Evolutionary conservation across 1,284 basidiomycete genomes (phyloP), one percentile per base, ranked within the genome.

Genomic region (Flammula alnicola): DNA sequence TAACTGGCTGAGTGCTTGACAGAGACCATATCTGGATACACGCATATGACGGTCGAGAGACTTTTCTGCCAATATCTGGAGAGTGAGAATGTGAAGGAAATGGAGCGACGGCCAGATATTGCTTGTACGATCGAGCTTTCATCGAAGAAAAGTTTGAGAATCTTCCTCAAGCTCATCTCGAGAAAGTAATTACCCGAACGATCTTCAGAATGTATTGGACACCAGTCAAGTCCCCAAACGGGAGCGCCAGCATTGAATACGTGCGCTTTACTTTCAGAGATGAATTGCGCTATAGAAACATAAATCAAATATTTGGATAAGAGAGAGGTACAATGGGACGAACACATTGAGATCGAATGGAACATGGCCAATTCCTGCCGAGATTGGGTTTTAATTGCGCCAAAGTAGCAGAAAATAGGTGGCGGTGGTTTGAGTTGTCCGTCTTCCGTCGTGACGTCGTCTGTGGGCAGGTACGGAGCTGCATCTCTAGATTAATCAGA

Each of bases 201-300:
- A 44, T 88, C 83, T 20, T 76, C 71, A 19, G 79, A 73, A 51
- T 88, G 79, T 14, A 86, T 83, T 1, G 94, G 93, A 64, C 92
- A 93, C 93, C 94, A 97, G 60, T 95, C 92, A 14, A 95, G 64
- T 0, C 84, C 90, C 86, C 89, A 93, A 11, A 92, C 88, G 0
- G 91, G 88, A 2, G 86, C 87, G 1, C 95, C 95, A 0, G 88
- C 86, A 54, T 87, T 89, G 68, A 96, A 86, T 0, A 93, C 72
- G 54, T 87, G 79, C 0, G 84, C 75, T 23, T 76, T 70, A 52
- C 78, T 80, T 30, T 73, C 77, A 2, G 77, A 66, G 37, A 80
- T 70, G 49, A 76, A 75, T 11, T 76, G 64, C 27, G 74, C 81
- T 83, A 38, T 41, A 43, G 29, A 17, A 29, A 29, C 14, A 42